Base-by-base conservation (phyloP, 140 eudicot species). In the Oenanthe javanica region DNA sequence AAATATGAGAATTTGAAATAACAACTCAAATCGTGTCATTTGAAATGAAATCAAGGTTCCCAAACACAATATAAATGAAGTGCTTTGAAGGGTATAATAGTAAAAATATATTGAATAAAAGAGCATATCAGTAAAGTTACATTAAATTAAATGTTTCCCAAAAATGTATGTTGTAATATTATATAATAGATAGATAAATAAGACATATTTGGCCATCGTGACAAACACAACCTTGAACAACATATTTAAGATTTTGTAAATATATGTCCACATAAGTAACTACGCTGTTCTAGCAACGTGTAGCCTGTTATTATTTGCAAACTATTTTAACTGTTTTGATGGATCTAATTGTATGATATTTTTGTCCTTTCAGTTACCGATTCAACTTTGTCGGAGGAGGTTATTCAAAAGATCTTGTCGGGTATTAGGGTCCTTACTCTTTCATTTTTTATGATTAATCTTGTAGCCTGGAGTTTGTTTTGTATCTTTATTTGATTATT, bases 371-470 rank as follows among this genome's bases (percentile, higher is more conserved):
- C 76, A 7, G 79, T 75, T 38, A 52, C 79, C 7, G 93, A 87
- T 69, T 84, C 99, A 77, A 82, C 83, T 72, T 82, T 96, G 74
- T 93, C 97, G 6, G 97, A 96, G 87, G 94, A 93, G 79, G 91
- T 93, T 70, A 87, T 96, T 80, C 87, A 93, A 70, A 96, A 96
- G 81, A 86, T 93, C 67, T 85, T 93, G 55, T 89, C 97, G 9
- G 99, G 97, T 92, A 92, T 73, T 25, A 14, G 23, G 47, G 19
- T 70, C 13, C 57, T 11, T 38, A 48, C 40, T 50, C 36, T 67
- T 66, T 66, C 15, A 49, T 47, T 27, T 66, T 75, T 12, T 25
- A 14, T 18, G 73, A 52, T 52, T 11, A 18, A 4, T 11, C 27
- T 66, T 50, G 5, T 66, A 64, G 43, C 46, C 14, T 72, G 6